Percentiles rank a stretch among this genome's conserved stretches.
phyloP scores from a whole-genome alignment of 108 stramenopile species.

The Skeletonema potamos region DNA sequence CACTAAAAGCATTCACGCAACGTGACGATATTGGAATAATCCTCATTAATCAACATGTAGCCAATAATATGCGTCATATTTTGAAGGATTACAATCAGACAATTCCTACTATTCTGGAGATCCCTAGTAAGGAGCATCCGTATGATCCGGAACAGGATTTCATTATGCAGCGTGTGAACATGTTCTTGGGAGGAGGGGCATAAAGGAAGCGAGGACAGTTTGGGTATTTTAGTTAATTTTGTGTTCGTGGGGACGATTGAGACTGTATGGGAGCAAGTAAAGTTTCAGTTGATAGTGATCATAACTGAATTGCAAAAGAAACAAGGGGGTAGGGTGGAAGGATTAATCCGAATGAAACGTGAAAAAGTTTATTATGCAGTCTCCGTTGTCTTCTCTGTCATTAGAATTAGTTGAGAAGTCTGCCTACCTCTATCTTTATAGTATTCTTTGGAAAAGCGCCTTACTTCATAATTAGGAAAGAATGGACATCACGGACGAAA shows the following conservation, averaged over 20 bases:
- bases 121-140: slow-evolving; percentile 96
- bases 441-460: background rate
- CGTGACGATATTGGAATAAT: slow-evolving; percentile 96
- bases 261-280: background rate
- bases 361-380: background rate
- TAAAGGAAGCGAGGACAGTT: slow-evolving; percentile 7
- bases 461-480: slow-evolving; percentile 67
- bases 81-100: slow-evolving; percentile 94
- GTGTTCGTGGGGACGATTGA: background rate
- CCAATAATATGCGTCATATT: slow-evolving; percentile 96
- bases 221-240: slow-evolving; percentile 1
- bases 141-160: slow-evolving; percentile 98
- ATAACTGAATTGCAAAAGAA: background rate
- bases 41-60: slow-evolving; percentile 97
- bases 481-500: slow-evolving; percentile 80
- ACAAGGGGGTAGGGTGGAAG: no score
- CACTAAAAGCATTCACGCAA: slow-evolving; percentile 76
- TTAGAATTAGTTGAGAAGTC: background rate
- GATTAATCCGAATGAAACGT: no score
- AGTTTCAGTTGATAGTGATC: background rate
- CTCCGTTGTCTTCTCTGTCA: background rate
- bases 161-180: slow-evolving; percentile 98
- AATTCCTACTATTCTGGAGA: slow-evolving; percentile 98
- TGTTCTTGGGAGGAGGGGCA: slow-evolving; percentile 85
- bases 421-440: background rate